These are phyloP conservation scores for Saccharomycopsis hybrid DNA, from an alignment of 1,139 yeast species.

Conservation along the genomic window DNA sequence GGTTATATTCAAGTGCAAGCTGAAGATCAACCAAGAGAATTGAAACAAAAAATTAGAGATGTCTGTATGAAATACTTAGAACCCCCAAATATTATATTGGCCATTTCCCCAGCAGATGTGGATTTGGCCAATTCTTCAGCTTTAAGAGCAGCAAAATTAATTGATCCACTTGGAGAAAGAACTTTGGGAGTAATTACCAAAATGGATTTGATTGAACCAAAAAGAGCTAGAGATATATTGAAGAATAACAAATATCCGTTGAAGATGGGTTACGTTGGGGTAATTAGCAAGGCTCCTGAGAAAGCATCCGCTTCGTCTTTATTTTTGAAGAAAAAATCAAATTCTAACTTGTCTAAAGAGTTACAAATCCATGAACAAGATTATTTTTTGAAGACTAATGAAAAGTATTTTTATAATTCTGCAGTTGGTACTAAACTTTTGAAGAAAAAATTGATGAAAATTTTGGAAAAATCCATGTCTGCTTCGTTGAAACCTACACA, in stretches of 20 bases:
- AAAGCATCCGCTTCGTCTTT: constrained; percentile 16
- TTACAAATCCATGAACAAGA: constrained; percentile 52
- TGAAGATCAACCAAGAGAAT: constrained; percentile 85
- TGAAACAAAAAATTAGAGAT: constrained; percentile 71
- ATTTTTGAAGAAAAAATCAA: constrained; percentile 27
- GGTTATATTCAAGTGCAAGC: constrained; percentile 97
- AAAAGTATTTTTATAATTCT: constrained; percentile 55
- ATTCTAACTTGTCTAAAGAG: constrained; percentile 41
- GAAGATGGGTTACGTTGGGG: constrained; percentile 96
- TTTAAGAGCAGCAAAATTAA: constrained; percentile 80
- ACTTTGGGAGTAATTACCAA: constrained; percentile 96
- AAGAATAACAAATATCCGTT: constrained; percentile 81
- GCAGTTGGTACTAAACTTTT: constrained; percentile 72
- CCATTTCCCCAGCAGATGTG: constrained; percentile 96
- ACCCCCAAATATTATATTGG: constrained; percentile 88
- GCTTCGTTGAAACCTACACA: constrained; percentile 84
- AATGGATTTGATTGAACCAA: constrained; percentile 79
- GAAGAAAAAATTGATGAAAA: constrained; percentile 75
- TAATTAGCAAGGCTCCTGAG: constrained; percentile 72
- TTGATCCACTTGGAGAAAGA: constrained; percentile 91
- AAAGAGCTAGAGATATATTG: constrained; percentile 60
- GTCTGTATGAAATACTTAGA: constrained; percentile 82
- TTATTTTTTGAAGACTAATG: constrained; percentile 46
- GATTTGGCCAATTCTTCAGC: constrained; percentile 97
- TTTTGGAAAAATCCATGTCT: constrained; percentile 89